These are phyloP conservation scores for Candida tammaniensis DNA, from an alignment of 805 yeast species.

Conservation along the genomic window DNA sequence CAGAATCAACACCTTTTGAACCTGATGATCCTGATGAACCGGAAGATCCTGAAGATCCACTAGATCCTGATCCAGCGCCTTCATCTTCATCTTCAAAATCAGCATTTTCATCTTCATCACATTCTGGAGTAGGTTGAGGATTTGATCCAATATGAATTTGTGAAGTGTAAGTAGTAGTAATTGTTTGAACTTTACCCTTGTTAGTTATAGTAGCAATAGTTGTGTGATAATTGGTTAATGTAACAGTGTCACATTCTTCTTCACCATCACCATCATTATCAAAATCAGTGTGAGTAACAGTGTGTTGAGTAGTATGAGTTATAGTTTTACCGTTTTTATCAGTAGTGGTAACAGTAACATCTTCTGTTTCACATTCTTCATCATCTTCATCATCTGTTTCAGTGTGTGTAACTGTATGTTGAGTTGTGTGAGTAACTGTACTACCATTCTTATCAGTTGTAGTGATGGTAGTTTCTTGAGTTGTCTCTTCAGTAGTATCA, in stretches of 20 bases:
- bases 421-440: constrained; percentile 4
- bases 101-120: constrained; percentile 16
- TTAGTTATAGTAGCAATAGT: constrained; percentile 10
- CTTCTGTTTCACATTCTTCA: constrained; percentile 3
- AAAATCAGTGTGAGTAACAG: constrained; percentile 4
- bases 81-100: constrained; percentile 14
- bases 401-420: constrained; percentile 6
- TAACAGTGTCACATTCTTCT: constrained; percentile 14
- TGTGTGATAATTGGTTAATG: constrained; percentile 12
- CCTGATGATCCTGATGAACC: constrained; percentile 3
- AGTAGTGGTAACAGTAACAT: constrained; percentile 1
- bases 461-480: constrained; percentile 1
- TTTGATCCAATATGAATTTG: constrained; percentile 8
- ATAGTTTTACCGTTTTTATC: constrained; percentile 4
- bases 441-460: constrained; percentile 5
- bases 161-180: constrained; percentile 9
- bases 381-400: constrained; percentile 16
- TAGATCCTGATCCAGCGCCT: constrained; percentile 12
- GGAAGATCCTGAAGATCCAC: constrained; percentile 4
- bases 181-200: constrained; percentile 14
- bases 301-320: constrained; percentile 6
- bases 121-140: constrained; percentile 4
- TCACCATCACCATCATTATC: constrained; percentile 8
- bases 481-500: constrained; percentile 1
- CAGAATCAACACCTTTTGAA: constrained; percentile 1